These are phyloP conservation scores for Bryoglossum gracile DNA, from an alignment of 495 filamentous ascomycete species.

Conservation along the genomic window DNA sequence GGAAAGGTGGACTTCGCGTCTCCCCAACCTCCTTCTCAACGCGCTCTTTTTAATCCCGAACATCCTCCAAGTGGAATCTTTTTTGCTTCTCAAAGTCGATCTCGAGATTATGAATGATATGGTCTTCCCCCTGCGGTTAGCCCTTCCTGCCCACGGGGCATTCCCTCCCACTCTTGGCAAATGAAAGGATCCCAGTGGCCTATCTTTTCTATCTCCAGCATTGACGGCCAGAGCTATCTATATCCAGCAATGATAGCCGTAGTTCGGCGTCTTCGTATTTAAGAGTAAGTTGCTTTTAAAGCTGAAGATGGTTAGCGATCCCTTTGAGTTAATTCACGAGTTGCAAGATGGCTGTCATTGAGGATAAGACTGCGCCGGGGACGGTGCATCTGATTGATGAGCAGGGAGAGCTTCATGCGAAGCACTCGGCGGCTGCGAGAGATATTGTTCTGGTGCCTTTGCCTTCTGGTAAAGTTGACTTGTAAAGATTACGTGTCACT, in stretches of 20 bases:
- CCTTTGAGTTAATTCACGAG: background rate
- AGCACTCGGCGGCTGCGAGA: conserved; percentile 33
- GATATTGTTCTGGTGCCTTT: conserved; percentile 52
- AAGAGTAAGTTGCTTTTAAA: background rate
- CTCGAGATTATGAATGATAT: too few species aligned
- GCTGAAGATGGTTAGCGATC: background rate
- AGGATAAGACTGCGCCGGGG: conserved; percentile 26
- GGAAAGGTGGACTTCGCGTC: too few species aligned
- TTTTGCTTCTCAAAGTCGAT: too few species aligned
- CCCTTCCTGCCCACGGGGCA: too few species aligned
- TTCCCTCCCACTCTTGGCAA: too few species aligned
- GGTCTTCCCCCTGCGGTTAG: too few species aligned
- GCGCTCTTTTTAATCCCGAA: too few species aligned
- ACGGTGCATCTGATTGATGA: conserved; percentile 25
- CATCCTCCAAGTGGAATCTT: too few species aligned
- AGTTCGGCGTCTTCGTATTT: background rate
- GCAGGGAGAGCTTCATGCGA: conserved; percentile 28
- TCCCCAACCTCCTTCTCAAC: too few species aligned
- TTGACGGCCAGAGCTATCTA: background rate
- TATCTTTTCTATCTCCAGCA: background rate
- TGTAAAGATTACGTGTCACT: background rate
- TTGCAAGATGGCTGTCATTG: conserved; percentile 3
- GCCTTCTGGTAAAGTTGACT: conserved; percentile 33
- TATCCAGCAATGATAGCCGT: background rate
- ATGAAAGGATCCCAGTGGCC: conserved; percentile 7